Percentiles rank a stretch among this genome's conserved stretches.
phyloP scores from a whole-genome alignment of 768 basidiomycete genomes.

The Tephrocybe sp. region DNA sequence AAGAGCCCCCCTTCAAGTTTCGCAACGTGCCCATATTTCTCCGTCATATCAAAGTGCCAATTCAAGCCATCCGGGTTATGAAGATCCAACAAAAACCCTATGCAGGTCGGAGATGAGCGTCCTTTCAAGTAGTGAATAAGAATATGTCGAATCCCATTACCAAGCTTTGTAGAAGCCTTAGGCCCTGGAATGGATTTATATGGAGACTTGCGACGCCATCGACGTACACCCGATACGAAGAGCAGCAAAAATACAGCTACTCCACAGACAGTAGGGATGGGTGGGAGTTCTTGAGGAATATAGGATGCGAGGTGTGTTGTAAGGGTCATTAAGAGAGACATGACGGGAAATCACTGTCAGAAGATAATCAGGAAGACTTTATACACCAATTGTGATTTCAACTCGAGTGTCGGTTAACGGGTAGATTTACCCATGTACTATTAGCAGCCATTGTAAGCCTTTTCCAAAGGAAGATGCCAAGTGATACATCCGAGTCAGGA shows the following conservation, averaged over 20 bases:
- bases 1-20: slow-evolving; percentile 20
- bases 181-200: slow-evolving; percentile 16
- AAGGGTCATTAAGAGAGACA: background rate
- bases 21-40: slow-evolving; percentile 23
- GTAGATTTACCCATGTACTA: too few relatives aligned
- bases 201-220: slow-evolving; percentile 5
- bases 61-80: slow-evolving; percentile 20
- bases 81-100: slow-evolving; percentile 23
- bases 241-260: background rate
- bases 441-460: too few relatives aligned
- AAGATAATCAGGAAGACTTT: too few relatives aligned
- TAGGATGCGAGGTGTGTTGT: background rate
- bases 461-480: too few relatives aligned
- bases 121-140: too few relatives aligned
- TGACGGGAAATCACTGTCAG: too few relatives aligned
- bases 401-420: too few relatives aligned
- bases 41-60: slow-evolving; percentile 22
- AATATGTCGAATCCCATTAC: slow-evolving; percentile 1
- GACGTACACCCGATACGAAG: background rate
- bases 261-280: background rate
- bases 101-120: background rate
- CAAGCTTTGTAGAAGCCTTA: slow-evolving; percentile 14
- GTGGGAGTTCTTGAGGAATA: background rate
- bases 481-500: too few relatives aligned
- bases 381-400: too few relatives aligned